Conservation (phyloP, 129 eudicot genomes). For the Flaveria brownii region DNA sequence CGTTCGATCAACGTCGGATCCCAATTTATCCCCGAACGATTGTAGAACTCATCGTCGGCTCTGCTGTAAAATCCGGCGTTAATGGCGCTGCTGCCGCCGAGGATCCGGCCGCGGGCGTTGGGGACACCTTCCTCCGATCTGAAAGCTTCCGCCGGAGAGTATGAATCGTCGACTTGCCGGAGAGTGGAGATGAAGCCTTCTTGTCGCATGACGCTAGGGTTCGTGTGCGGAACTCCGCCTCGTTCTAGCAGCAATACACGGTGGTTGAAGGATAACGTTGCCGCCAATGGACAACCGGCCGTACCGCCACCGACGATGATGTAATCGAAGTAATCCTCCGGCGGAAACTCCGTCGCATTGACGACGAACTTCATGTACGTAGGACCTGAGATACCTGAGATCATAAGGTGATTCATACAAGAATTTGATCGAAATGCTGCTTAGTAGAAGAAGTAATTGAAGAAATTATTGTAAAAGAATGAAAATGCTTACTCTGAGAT, state of each 20-base stretch:
- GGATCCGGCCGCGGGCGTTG: slow-evolving; percentile 79
- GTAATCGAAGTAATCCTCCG: slow-evolving; percentile 74
- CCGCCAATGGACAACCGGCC: slow-evolving; percentile 85
- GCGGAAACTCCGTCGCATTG: slow-evolving; percentile 67
- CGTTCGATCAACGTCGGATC: slow-evolving; percentile 43
- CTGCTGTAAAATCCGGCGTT: slow-evolving; percentile 87
- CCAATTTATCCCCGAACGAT: slow-evolving; percentile 55
- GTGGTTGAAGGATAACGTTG: slow-evolving; percentile 57
- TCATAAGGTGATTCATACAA: too few relatives aligned
- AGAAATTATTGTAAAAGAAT: not conserved
- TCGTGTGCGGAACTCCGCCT: slow-evolving; percentile 64
- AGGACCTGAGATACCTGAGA: slow-evolving; percentile 66
- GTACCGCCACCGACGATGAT: slow-evolving; percentile 91
- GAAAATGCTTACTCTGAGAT: slow-evolving; percentile 26
- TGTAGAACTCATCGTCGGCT: slow-evolving; percentile 66
- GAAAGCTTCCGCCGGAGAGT: slow-evolving; percentile 78
- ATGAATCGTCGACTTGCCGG: slow-evolving; percentile 42
- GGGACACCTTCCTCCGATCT: slow-evolving; percentile 87
- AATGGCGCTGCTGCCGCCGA: slow-evolving; percentile 90
- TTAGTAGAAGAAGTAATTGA: not conserved
- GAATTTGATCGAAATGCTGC: not conserved
- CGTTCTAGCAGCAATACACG: slow-evolving; percentile 70
- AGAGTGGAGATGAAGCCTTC: slow-evolving; percentile 64
- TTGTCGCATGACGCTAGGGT: slow-evolving; percentile 65
- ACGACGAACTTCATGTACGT: slow-evolving; percentile 47